These are phyloP conservation scores for Aspergillus affinis DNA, from an alignment of 495 filamentous ascomycete genomes.

Conservation along the genomic window DNA sequence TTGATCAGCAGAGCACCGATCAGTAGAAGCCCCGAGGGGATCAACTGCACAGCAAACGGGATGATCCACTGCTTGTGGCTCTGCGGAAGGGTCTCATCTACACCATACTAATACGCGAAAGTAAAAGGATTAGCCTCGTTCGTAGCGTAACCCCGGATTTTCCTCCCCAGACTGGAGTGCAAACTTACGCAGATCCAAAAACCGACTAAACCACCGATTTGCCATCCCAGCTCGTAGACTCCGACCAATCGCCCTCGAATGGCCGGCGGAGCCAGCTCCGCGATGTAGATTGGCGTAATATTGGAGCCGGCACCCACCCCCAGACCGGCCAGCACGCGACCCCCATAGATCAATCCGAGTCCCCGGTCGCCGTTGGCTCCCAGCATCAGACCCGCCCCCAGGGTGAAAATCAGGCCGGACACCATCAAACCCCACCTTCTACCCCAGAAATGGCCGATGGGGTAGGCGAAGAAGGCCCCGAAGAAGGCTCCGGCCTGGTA, in stretches of 20 bases:
- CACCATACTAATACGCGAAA: constrained; percentile 33
- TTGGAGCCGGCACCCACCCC: constrained; percentile 77
- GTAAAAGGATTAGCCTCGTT: constrained; percentile 3
- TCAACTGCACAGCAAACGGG: constrained; percentile 57
- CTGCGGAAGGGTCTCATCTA: constrained; percentile 31
- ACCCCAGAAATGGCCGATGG: constrained; percentile 55
- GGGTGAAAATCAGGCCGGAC: constrained; percentile 55
- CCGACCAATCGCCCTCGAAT: constrained; percentile 78
- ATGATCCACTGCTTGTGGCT: constrained; percentile 54
- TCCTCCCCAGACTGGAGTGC: background rate
- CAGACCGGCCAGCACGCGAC: constrained; percentile 70
- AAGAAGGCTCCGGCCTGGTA: constrained; percentile 72
- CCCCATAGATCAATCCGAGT: constrained; percentile 63
- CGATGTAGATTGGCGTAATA: constrained; percentile 76
- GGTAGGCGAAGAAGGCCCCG: constrained; percentile 58
- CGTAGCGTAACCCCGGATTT: background rate
- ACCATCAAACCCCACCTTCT: constrained; percentile 51
- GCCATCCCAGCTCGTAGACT: constrained; percentile 73
- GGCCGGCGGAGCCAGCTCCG: constrained; percentile 77
- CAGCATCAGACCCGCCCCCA: constrained; percentile 65
- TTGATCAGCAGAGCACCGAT: constrained; percentile 48
- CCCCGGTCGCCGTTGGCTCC: constrained; percentile 58
- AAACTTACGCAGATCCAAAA: constrained; percentile 65
- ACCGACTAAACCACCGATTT: constrained; percentile 70
- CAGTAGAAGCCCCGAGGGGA: constrained; percentile 52